phyloP scores from a whole-genome alignment of 192 early-diverging fungal species.

The Backusella circina region DNA sequence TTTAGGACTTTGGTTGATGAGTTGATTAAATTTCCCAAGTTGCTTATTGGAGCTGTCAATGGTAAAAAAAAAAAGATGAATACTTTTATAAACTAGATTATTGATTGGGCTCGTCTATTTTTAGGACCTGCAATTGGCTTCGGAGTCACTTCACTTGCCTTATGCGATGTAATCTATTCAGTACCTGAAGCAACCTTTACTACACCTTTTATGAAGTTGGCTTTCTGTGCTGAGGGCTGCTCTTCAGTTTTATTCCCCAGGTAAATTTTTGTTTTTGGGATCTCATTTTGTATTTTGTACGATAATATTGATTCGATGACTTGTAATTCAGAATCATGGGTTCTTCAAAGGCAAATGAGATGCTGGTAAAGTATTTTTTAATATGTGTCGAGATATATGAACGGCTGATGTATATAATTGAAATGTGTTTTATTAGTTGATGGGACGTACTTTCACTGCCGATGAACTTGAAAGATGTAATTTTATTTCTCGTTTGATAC shows the following conservation, averaged over 20 bases:
- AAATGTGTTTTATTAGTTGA: conserved; percentile 21
- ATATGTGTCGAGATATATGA: neutral
- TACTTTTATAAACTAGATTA: conserved; percentile 51
- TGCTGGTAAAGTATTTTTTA: conserved; percentile 20
- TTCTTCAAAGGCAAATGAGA: conserved; percentile 56
- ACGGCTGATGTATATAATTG: neutral
- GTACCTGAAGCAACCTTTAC: conserved; percentile 60
- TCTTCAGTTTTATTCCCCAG: conserved; percentile 62
- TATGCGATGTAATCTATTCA: conserved; percentile 68
- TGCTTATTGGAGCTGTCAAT: conserved; percentile 69
- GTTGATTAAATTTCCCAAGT: conserved; percentile 61
- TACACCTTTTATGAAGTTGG: conserved; percentile 71
- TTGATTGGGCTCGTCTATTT: conserved; percentile 51
- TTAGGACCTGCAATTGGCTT: conserved; percentile 66
- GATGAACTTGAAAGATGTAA: conserved; percentile 54
- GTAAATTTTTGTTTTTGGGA: neutral
- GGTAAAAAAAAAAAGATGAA: conserved; percentile 31
- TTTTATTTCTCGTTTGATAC: conserved; percentile 50
- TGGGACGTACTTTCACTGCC: conserved; percentile 52
- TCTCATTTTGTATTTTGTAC: neutral
- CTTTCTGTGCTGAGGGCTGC: conserved; percentile 70
- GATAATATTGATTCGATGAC: neutral
- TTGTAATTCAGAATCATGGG: conserved; percentile 53
- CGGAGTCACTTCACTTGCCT: conserved; percentile 58
- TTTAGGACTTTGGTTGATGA: conserved; percentile 20